phyloP scores from a whole-genome alignment of 78 protist genomes.

The Anaeramoeba ignava region DNA sequence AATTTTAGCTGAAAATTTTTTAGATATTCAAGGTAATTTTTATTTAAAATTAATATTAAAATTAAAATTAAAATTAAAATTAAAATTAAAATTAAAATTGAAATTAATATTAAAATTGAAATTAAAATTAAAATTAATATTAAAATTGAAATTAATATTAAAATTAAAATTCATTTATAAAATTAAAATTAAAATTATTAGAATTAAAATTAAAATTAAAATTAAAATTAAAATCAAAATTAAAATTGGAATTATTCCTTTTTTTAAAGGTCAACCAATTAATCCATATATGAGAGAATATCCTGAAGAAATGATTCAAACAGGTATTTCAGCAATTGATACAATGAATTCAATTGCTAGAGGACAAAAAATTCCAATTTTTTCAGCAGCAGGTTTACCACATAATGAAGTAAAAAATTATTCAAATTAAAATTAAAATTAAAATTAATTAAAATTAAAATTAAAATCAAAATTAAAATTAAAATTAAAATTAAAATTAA shows the following conservation, averaged over 20 bases:
- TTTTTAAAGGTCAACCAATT: conserved; percentile 59
- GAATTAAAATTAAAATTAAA: no score
- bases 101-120: no score
- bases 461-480: no score
- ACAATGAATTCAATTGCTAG: conserved; percentile 96
- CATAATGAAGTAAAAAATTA: conserved; percentile 68
- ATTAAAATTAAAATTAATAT: no score
- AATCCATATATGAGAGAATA: conserved; percentile 90
- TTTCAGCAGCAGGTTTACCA: conserved; percentile 98
- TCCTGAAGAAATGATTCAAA: conserved; percentile 99
- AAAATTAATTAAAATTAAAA: no score
- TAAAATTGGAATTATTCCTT: not conserved
- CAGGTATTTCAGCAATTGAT: conserved; percentile 98
- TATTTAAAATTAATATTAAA: not conserved
- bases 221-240: no score
- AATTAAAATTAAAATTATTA: no score
- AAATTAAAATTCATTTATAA: no score
- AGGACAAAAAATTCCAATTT: conserved; percentile 99
- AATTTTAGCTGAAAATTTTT: conserved; percentile 87
- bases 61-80: conserved; percentile 28
- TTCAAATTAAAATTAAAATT: no score
- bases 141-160: no score
- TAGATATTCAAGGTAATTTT: conserved; percentile 89
- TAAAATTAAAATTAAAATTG: no score
- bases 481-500: no score